Evolutionary conservation across 345 rosid genomes (phyloP).

Genomic region (Reutealis trisperma): DNA sequence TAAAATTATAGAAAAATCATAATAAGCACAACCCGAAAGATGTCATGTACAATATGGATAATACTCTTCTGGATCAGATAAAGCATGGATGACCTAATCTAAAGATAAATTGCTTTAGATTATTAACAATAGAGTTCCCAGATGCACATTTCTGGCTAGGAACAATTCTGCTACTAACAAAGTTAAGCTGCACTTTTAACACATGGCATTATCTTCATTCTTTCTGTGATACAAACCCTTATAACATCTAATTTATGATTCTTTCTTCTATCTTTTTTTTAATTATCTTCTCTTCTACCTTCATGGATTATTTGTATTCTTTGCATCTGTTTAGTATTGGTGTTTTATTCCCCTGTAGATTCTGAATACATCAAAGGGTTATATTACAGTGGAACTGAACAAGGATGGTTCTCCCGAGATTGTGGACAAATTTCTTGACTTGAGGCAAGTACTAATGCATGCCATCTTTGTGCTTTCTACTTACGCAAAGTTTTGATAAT

Average conservation of each 20-base stretch:
- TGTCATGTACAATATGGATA: not conserved
- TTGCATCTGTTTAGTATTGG: not conserved
- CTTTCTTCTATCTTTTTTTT: not conserved
- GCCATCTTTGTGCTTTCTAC: constrained; percentile 2
- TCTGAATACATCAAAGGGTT: constrained; percentile 78
- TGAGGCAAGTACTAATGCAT: constrained; percentile 46
- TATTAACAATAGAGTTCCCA: not conserved
- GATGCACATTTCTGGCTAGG: constrained; percentile 2
- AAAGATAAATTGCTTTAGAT: not conserved
- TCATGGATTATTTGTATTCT: not conserved
- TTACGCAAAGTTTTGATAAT: not conserved
- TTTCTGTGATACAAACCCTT: not conserved
- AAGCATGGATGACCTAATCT: not conserved
- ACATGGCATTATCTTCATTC: not conserved
- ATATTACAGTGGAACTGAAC: constrained; percentile 61
- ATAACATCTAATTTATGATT: not conserved
- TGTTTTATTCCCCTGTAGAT: constrained; percentile 45
- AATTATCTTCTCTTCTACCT: not conserved
- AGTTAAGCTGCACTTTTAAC: constrained; percentile 4
- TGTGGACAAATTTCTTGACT: constrained; percentile 77
- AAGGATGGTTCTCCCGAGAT: constrained; percentile 72
- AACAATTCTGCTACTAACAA: not conserved
- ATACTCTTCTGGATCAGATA: not conserved
- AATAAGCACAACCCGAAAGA: not conserved
- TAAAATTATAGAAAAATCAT: not conserved